Base-by-base conservation (phyloP, 148 eudicot species). In the Rhododendron williamsianum region DNA sequence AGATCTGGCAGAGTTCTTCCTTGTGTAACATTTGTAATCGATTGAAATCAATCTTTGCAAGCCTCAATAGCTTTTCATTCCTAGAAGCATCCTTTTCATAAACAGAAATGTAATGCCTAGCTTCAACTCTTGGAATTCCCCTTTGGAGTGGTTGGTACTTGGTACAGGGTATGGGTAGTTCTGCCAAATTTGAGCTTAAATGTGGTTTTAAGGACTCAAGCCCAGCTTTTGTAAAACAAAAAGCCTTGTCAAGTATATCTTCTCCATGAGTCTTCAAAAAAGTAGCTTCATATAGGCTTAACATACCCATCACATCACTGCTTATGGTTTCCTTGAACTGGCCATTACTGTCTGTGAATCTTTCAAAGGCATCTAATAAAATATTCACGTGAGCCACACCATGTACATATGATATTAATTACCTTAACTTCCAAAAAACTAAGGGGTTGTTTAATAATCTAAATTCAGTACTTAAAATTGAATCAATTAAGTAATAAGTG, bases 271-370 rank as follows among this genome's bases (percentile, higher is more conserved):
- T 73, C 38, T 91, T 85, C 15, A 88, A 58, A 85, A 87, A 83
- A 12, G 90, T 87, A 0, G 92, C 92, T 89, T 91, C 92, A 46
- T 90, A 90, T 25, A 91, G 41, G 86, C 89, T 84, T 69, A 91
- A 58, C 73, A 91, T 27, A 27, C 90, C 90, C 45, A 18, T 67
- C 1, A 58, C 27, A 27, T 27, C 27, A 21, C 9, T 15, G 9
- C n/a, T 82, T 6, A 90, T 25, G n/a, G 63, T 36, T 18, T 84
- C 86, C 84, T 84, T 84, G 71, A 91, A 87, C 30, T 78, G 6
- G 5, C 6, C 41, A 38, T 38, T 33, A 27, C 27, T 27, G 27
- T 27, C 27, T 27, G 27, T 27, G 27, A 27, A 27, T 27, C 27
- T 27, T 27, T 27, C 27, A 27, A 27, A 27, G 27, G 27, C 27